phyloP scores from a whole-genome alignment of 805 yeast genomes.

The Kluyveromyces nonfermentans region DNA sequence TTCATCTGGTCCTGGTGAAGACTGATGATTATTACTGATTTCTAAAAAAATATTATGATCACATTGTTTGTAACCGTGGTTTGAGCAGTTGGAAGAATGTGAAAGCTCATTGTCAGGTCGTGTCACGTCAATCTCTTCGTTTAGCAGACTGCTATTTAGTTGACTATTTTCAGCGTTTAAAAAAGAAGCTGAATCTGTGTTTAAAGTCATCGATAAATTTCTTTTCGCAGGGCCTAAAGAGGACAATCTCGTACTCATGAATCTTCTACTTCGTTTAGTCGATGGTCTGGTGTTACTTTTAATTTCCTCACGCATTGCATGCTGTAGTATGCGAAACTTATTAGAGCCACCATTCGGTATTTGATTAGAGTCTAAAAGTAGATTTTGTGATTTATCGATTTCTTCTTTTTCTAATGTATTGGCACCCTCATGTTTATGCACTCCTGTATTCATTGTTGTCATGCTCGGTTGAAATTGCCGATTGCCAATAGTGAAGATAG shows the following conservation, averaged over 20 bases:
- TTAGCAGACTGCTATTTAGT: conserved; percentile 1
- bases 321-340: conserved; percentile 18
- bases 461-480: conserved; percentile 17
- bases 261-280: conserved; percentile 20
- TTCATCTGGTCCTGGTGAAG: background rate
- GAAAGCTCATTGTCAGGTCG: conserved; percentile 4
- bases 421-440: conserved; percentile 3
- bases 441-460: conserved; percentile 17
- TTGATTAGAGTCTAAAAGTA: background rate
- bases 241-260: conserved; percentile 18
- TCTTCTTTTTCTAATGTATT: background rate
- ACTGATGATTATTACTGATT: background rate
- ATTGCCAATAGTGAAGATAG: conserved; percentile 15
- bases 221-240: conserved; percentile 28
- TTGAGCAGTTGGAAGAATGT: conserved; percentile 2
- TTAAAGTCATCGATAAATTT: conserved; percentile 13
- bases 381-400: background rate
- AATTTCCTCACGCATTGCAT: conserved; percentile 20
- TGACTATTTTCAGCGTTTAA: conserved; percentile 1
- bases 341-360: conserved; percentile 9
- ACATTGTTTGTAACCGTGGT: background rate
- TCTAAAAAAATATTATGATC: conserved; percentile 7
- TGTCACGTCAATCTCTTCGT: conserved; percentile 4
- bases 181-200: conserved; percentile 4
- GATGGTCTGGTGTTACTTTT: conserved; percentile 13